These are phyloP conservation scores for Camellia granthamiana DNA, from an alignment of 148 eudicot genomes.

Conservation along the genomic window DNA sequence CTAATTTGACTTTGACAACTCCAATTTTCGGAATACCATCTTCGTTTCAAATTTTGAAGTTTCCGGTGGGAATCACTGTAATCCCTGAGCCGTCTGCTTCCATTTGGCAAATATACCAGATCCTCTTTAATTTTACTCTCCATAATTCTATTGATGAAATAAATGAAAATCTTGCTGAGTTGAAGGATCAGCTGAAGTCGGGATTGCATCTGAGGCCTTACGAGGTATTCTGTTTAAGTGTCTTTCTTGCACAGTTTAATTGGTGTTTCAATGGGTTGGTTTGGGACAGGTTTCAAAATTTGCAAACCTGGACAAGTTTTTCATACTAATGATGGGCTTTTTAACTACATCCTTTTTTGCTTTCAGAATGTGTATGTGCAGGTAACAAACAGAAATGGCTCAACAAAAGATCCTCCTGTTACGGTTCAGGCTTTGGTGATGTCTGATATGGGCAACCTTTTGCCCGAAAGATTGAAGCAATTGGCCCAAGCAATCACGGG, in stretches of 20 bases:
- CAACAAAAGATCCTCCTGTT: conserved; percentile 52
- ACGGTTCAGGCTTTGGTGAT: conserved; percentile 52
- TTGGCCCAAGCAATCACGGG: conserved; percentile 51
- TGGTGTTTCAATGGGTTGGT: background rate
- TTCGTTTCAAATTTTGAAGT: conserved; percentile 40
- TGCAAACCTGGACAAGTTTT: background rate
- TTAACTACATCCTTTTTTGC: conserved; percentile 6
- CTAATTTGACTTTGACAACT: conserved; percentile 42
- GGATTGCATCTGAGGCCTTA: conserved; percentile 40
- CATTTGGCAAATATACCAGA: conserved; percentile 23
- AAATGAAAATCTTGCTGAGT: conserved; percentile 32
- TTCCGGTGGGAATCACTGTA: conserved; percentile 41
- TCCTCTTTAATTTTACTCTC: conserved; percentile 45
- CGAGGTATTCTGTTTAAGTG: conserved; percentile 32
- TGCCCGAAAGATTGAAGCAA: conserved; percentile 55
- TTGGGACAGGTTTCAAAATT: background rate
- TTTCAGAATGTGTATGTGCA: conserved; percentile 52
- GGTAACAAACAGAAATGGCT: conserved; percentile 50
- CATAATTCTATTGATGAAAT: conserved; percentile 40
- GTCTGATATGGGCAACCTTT: conserved; percentile 34
- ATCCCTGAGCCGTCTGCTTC: conserved; percentile 31
- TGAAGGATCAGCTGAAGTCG: conserved; percentile 39
- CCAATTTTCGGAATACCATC: conserved; percentile 43
- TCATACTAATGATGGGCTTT: too few species aligned
- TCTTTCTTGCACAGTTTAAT: background rate